Percentiles rank a stretch among this genome's conserved stretches.
phyloP scores from a whole-genome alignment of 768 basidiomycete genomes.

The Thelephora aurantiotincta region DNA sequence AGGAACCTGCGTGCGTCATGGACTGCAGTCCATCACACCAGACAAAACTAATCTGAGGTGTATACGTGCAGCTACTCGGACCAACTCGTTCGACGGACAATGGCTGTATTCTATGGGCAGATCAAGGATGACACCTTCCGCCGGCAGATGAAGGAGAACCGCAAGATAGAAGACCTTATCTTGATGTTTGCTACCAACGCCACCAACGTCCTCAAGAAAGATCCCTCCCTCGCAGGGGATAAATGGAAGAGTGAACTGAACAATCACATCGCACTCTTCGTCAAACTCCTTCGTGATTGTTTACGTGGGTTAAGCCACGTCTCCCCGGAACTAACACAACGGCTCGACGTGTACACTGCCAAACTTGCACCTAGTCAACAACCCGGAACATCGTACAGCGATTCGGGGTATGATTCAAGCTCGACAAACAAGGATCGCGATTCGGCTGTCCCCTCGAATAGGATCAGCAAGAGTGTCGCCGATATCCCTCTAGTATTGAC shows the following conservation, averaged over 20 bases:
- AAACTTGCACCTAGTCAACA: constrained; percentile 51
- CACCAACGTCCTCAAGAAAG: constrained; percentile 78
- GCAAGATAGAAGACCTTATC: constrained; percentile 96
- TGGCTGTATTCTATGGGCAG: constrained; percentile 88
- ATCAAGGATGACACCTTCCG: constrained; percentile 78
- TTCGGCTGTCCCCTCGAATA: constrained; percentile 24
- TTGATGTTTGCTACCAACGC: constrained; percentile 91
- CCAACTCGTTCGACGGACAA: constrained; percentile 76
- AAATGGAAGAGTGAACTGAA: constrained; percentile 91
- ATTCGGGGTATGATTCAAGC: constrained; percentile 55
- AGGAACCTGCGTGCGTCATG: constrained; percentile 66
- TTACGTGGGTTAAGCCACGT: constrained; percentile 61
- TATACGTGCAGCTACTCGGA: constrained; percentile 58
- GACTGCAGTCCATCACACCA: background rate
- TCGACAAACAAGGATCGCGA: constrained; percentile 47
- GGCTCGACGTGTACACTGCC: constrained; percentile 73
- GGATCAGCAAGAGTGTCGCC: constrained; percentile 29
- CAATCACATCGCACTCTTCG: constrained; percentile 81
- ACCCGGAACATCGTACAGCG: constrained; percentile 23
- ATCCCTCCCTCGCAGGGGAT: constrained; percentile 68
- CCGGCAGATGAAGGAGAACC: constrained; percentile 86
- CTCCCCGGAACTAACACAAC: constrained; percentile 65
- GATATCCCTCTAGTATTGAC: constrained; percentile 71
- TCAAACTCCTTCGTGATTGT: constrained; percentile 74
- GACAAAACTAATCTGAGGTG: background rate